Conservation (phyloP, 164 flowering plant genomes). For the Magnolia officinalis region DNA sequence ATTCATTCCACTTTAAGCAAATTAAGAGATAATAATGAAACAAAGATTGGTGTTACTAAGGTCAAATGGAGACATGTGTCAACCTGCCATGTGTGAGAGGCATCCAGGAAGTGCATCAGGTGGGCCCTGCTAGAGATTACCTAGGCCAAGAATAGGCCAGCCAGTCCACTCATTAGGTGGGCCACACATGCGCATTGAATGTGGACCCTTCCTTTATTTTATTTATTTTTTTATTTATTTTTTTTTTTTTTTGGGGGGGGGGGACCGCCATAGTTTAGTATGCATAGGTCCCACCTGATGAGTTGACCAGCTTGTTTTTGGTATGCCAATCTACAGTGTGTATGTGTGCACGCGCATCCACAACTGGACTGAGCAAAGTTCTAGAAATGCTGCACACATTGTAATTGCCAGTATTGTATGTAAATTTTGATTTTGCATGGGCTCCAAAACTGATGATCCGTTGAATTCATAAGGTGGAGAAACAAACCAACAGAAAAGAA, state of each 20-base stretch:
- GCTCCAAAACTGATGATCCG: background rate
- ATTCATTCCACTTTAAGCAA: background rate
- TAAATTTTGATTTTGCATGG: background rate
- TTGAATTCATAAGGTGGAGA: too few species aligned
- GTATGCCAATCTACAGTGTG: too few species aligned
- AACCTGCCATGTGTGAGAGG: background rate
- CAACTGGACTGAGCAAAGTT: background rate
- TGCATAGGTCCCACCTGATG: too few species aligned
- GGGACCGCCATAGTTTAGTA: too few species aligned
- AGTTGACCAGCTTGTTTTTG: background rate
- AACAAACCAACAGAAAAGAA: background rate
- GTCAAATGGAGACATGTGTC: background rate
- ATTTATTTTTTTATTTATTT: too few species aligned
- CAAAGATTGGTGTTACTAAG: too few species aligned
- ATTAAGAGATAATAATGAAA: background rate
- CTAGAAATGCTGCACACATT: background rate
- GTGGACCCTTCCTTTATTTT: background rate
- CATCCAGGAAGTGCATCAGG: background rate
- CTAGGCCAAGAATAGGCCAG: background rate
- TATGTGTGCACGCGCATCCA: background rate
- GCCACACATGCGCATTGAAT: background rate
- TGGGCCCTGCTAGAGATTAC: background rate
- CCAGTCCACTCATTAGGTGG: background rate
- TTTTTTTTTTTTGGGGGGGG: too few species aligned
- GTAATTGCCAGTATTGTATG: background rate